Base-by-base conservation (phyloP, 2,329 filamentous ascomycete genomes). In the Ophiocordyceps sinensis region DNA sequence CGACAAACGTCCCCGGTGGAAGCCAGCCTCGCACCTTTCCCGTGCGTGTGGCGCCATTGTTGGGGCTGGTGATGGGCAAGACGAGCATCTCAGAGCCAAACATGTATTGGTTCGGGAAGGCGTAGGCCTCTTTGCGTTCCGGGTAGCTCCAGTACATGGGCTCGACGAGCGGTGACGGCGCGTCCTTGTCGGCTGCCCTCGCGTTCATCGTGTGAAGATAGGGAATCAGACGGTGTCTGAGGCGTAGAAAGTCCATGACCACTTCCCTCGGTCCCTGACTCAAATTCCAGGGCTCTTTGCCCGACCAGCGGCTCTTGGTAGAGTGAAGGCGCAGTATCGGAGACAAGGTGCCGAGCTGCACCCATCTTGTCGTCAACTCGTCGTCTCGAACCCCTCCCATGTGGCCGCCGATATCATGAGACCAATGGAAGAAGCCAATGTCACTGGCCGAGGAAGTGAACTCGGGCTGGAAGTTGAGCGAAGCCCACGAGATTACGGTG, bases 371-470 rank as follows among this genome's bases (percentile, higher is more conserved):
- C 2, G 67, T 64, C 8, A 79, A 60, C 49, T 81, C 73, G 39
- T 78, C 75, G 39, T 76, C 71, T 6, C 70, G 67, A 32, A 57
- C 57, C 4, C 77, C 77, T 2, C 56, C 52, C 48, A 73, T 70
- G 51, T 81, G 77, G 0, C 77, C 77, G n/a, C 77, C 77, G 26
- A 81, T 77, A 46, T 81, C 77, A 52, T 81, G 76, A 39, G 71
- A 76, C 77, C 77, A 81, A 75, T 76, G 80, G 2, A 75, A 77
- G 46, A 76, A 81, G 0, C 77, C 77, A 44, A 81, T 77, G 53
- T 82, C 81, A 10, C 73, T 76, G 0, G 77, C 73, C 0, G 73
- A 79, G 3, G 75, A 72, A 0, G 77, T 82, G 49, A 81, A 81
- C 49, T 81, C 75, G 7, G 77, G 75, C 52, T 81, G 77, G 56